Evolutionary conservation across 192 early-diverging fungal genomes (phyloP).

Genomic region (Backusella westeae): DNA sequence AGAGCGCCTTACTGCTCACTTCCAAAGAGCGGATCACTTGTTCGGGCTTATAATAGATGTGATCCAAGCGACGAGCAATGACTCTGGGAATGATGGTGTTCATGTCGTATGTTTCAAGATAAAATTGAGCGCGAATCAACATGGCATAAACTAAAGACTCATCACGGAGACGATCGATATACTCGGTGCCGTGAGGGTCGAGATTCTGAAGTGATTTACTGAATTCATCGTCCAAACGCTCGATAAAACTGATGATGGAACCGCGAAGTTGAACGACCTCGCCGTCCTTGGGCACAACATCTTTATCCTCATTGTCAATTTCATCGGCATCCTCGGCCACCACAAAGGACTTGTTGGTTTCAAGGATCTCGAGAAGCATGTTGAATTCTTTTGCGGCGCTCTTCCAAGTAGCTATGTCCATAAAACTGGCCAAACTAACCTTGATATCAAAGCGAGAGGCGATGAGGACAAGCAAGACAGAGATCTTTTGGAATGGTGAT

Average conservation of each 20-base stretch:
- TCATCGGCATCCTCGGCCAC: slow-evolving; percentile 70
- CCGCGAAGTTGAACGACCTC: slow-evolving; percentile 68
- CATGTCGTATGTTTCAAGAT: slow-evolving; percentile 69
- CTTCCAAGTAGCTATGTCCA: slow-evolving; percentile 86
- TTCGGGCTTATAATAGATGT: slow-evolving; percentile 97
- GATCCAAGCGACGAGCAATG: slow-evolving; percentile 88
- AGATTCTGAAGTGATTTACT: slow-evolving; percentile 91
- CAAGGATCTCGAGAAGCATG: slow-evolving; percentile 72
- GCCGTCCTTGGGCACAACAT: slow-evolving; percentile 49
- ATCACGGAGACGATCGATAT: slow-evolving; percentile 90
- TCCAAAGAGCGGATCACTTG: slow-evolving; percentile 77
- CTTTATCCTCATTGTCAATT: slow-evolving; percentile 60
- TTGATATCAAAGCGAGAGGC: slow-evolving; percentile 87
- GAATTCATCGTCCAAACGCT: slow-evolving; percentile 97
- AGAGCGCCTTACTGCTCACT: slow-evolving; percentile 37
- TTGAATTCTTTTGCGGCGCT: slow-evolving; percentile 69
- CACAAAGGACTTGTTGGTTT: slow-evolving; percentile 65
- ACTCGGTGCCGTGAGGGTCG: slow-evolving; percentile 96
- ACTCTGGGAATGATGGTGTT: slow-evolving; percentile 66
- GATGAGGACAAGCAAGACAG: slow-evolving; percentile 81
- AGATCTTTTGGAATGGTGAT: slow-evolving; percentile 76
- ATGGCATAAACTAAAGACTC: slow-evolving; percentile 82
- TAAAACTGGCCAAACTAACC: slow-evolving; percentile 60
- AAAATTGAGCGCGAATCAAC: slow-evolving; percentile 82
- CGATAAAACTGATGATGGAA: slow-evolving; percentile 81